Conservation (phyloP, 2,329 filamentous ascomycete species). For the Penicillium sp. region DNA sequence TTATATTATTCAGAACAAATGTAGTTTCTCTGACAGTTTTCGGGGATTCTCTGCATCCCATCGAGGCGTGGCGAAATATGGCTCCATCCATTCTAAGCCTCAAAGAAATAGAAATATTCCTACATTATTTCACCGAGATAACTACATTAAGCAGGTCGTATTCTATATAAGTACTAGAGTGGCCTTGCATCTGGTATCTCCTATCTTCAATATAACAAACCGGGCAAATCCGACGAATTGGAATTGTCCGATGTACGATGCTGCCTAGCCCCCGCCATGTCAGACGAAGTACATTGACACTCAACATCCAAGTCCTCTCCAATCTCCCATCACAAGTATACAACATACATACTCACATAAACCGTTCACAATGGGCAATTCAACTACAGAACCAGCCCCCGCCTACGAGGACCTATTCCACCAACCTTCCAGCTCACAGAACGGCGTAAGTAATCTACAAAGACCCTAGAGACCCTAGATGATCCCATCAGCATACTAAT, state of each 20-base stretch:
- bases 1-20: neutral
- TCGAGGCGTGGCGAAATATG: neutral
- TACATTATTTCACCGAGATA: too few species aligned
- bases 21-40: neutral
- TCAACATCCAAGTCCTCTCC: neutral
- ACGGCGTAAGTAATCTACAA: conserved; percentile 2
- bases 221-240: neutral
- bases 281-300: neutral
- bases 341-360: neutral
- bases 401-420: conserved; percentile 13
- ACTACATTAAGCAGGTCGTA: too few species aligned
- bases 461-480: neutral
- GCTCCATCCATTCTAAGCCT: neutral
- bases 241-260: neutral
- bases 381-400: conserved; percentile 6
- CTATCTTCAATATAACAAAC: neutral
- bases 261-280: neutral
- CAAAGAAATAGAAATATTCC: too few species aligned
- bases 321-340: neutral
- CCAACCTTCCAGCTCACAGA: conserved; percentile 3
- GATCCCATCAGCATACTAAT: neutral
- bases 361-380: conserved; percentile 2
- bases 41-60: neutral
- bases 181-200: too few species aligned
- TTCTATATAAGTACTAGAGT: too few species aligned